A percentile compares a stretch with the other conserved stretches of the same genome.
These are phyloP conservation scores for Microcos paniculata DNA, from an alignment of 345 rosid genomes.

Conservation along the genomic window DNA sequence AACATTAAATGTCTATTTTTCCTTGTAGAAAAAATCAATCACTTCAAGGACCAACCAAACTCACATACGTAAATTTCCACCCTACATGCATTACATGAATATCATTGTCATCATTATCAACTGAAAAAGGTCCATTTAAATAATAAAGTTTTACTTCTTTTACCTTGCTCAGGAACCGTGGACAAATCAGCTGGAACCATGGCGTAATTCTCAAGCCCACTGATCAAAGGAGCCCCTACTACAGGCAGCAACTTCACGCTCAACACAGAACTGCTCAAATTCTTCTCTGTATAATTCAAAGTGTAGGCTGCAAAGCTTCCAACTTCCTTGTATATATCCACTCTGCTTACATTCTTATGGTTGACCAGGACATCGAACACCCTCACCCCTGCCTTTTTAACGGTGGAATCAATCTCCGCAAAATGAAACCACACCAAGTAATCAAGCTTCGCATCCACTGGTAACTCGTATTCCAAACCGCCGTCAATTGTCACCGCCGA, in stretches of 20 bases:
- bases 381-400: constrained; percentile 64
- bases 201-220: constrained; percentile 93
- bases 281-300: constrained; percentile 51
- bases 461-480: constrained; percentile 53
- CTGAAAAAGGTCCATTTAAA: not conserved
- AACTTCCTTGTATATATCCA: constrained; percentile 65
- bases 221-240: constrained; percentile 59
- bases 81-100: not conserved
- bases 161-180: constrained; percentile 85
- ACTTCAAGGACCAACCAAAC: constrained; percentile 2
- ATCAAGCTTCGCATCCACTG: constrained; percentile 88
- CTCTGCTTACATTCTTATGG: constrained; percentile 55
- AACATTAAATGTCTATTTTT: constrained; percentile 4
- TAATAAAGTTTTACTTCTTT: not conserved
- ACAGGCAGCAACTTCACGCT: constrained; percentile 59
- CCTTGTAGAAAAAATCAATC: not conserved
- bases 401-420: constrained; percentile 79
- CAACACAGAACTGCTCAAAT: constrained; percentile 58
- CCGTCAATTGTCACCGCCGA: constrained; percentile 60
- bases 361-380: constrained; percentile 80
- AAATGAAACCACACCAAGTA: constrained; percentile 95
- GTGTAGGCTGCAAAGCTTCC: constrained; percentile 65
- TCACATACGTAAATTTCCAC: not conserved
- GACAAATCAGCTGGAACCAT: constrained; percentile 77
- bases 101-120: not conserved